Evolutionary conservation across 2,329 filamentous ascomycete species (phyloP).

Genomic region (Phaeosphaeria sp.): DNA sequence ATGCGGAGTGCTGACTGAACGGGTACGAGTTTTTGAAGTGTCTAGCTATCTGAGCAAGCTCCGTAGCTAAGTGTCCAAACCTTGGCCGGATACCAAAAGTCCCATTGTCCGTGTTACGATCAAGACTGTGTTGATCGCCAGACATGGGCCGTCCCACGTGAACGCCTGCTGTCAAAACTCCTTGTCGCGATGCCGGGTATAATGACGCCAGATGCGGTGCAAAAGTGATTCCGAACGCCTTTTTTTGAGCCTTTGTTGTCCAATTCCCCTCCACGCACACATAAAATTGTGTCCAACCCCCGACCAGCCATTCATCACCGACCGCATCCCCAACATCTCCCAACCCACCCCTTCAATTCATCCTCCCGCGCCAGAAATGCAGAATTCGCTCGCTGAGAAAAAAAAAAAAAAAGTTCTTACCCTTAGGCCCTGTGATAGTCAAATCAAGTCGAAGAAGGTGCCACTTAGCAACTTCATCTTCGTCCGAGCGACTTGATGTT

Average conservation of each 20-base stretch:
- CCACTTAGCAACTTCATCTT: too few species aligned
- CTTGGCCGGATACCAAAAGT: neutral
- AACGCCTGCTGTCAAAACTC: neutral
- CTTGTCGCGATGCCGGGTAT: slow-evolving; percentile 5
- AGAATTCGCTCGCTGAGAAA: neutral
- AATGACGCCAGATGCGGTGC: slow-evolving; percentile 1
- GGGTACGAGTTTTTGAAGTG: neutral
- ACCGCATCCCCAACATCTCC: neutral
- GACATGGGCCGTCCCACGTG: neutral
- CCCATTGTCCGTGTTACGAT: neutral
- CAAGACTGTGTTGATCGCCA: neutral
- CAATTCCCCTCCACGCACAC: neutral
- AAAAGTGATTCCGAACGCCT: neutral
- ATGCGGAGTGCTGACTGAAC: slow-evolving; percentile 1
- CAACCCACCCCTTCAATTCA: neutral
- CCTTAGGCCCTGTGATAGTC: neutral
- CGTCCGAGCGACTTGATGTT: neutral
- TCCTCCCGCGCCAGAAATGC: neutral
- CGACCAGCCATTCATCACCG: neutral
- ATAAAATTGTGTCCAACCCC: neutral
- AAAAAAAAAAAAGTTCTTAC: neutral
- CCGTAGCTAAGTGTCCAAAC: neutral
- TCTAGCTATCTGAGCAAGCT: neutral
- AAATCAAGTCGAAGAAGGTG: too few species aligned
- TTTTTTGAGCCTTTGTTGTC: neutral